These are phyloP conservation scores for Multifurca ochricompacta DNA, from an alignment of 768 basidiomycete species.

Conservation along the genomic window DNA sequence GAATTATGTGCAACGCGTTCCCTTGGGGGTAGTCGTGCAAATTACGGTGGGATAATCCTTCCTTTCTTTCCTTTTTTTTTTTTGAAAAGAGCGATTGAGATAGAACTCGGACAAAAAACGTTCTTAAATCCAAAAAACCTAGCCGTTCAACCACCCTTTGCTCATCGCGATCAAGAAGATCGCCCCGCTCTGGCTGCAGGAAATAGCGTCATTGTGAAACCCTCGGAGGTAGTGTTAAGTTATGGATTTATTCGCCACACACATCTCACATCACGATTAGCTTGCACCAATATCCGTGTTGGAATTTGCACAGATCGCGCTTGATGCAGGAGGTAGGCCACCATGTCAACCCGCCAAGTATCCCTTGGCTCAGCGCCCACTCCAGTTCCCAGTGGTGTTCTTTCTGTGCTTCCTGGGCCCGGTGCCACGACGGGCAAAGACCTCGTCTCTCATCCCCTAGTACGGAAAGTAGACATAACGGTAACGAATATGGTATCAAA, in stretches of 20 bases:
- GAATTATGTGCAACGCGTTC: constrained; percentile 72
- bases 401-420: constrained; percentile 67
- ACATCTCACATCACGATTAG: constrained; percentile 27
- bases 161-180: constrained; percentile 87
- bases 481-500: constrained; percentile 33
- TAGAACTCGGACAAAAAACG: no score
- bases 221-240: constrained; percentile 51
- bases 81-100: no score
- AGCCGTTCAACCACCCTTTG: constrained; percentile 90
- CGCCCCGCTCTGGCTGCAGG: constrained; percentile 80
- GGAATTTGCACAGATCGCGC: constrained; percentile 61
- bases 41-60: constrained; percentile 50
- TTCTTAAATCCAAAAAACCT: not conserved
- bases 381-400: constrained; percentile 67
- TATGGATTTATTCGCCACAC: not conserved
- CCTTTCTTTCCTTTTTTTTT: no score
- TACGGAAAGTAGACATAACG: constrained; percentile 81
- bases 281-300: constrained; percentile 74
- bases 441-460: constrained; percentile 53
- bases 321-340: constrained; percentile 54
- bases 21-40: constrained; percentile 84
- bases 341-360: not conserved
- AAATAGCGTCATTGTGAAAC: constrained; percentile 77
- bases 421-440: constrained; percentile 57
- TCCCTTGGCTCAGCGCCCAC: not conserved